Percentiles rank a stretch among this genome's conserved stretches.
Evolutionary conservation across 495 filamentous ascomycete genomes (phyloP).

Genomic region (Penicillium coprophilum): DNA sequence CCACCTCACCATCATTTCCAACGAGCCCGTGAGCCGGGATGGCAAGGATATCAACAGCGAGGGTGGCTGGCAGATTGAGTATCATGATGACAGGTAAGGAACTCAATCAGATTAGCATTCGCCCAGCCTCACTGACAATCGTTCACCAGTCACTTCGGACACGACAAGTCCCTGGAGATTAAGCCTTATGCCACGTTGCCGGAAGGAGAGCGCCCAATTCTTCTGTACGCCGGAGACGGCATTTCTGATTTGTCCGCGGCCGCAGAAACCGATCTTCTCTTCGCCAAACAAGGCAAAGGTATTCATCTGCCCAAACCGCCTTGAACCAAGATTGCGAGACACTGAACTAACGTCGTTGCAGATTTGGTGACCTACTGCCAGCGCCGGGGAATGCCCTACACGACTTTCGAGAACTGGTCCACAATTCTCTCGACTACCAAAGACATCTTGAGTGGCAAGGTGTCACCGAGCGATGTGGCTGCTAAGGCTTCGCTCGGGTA

Average conservation of each 20-base stretch:
- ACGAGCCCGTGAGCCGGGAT: constrained; percentile 64
- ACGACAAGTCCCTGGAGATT: constrained; percentile 90
- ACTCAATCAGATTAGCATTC: neutral
- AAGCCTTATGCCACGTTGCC: constrained; percentile 77
- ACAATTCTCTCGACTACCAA: constrained; percentile 71
- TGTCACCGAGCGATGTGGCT: constrained; percentile 35
- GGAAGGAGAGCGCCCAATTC: constrained; percentile 61
- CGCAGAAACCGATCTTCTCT: constrained; percentile 82
- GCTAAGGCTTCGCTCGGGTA: constrained; percentile 12
- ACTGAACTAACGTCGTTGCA: constrained; percentile 27
- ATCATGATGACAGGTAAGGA: constrained; percentile 76
- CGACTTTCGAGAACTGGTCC: constrained; percentile 74
- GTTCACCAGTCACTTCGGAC: constrained; percentile 68
- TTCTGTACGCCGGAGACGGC: constrained; percentile 90
- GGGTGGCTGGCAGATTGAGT: constrained; percentile 83
- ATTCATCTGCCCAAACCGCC: constrained; percentile 14
- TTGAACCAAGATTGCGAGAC: neutral
- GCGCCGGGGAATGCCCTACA: constrained; percentile 74
- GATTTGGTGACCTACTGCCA: constrained; percentile 83
- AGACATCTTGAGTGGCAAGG: constrained; percentile 65
- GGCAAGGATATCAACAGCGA: constrained; percentile 76
- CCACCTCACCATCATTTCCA: constrained; percentile 81
- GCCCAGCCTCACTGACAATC: constrained; percentile 17
- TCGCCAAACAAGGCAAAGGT: constrained; percentile 89
- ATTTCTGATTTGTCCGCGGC: constrained; percentile 88